A percentile compares a stretch with the other conserved stretches of the same genome.
Conservation (phyloP, 2,329 filamentous ascomycete genomes). For the Paraphaeosphaeria minitans region DNA sequence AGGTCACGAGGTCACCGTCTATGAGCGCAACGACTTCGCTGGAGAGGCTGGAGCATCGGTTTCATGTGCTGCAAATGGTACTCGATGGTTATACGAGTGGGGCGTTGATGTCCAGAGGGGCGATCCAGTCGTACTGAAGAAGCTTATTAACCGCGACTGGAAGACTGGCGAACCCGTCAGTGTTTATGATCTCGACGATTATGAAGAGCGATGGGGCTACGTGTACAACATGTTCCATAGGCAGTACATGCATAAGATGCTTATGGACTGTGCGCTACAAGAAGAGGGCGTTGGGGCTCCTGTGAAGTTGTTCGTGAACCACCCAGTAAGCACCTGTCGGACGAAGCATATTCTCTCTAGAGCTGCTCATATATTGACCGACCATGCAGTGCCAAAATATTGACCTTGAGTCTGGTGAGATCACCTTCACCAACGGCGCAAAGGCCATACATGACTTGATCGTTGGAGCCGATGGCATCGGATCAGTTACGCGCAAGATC, state of each 20-base stretch:
- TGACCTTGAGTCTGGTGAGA: constrained; percentile 53
- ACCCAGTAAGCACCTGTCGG: constrained; percentile 41
- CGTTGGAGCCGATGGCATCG: constrained; percentile 70
- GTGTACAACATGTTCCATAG: constrained; percentile 71
- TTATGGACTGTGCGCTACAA: constrained; percentile 64
- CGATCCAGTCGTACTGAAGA: constrained; percentile 67
- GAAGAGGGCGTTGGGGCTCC: constrained; percentile 50
- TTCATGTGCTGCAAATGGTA: constrained; percentile 70
- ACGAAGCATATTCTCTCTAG: neutral
- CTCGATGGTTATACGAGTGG: constrained; percentile 73
- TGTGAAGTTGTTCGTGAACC: constrained; percentile 61
- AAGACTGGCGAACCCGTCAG: constrained; percentile 69
- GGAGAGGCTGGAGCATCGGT: constrained; percentile 64
- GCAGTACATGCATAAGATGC: constrained; percentile 70
- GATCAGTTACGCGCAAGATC: constrained; percentile 65
- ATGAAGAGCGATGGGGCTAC: constrained; percentile 68
- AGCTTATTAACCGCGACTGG: constrained; percentile 73
- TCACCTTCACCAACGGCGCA: constrained; percentile 53
- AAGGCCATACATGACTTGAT: constrained; percentile 63
- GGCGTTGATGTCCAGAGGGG: constrained; percentile 67
- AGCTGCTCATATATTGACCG: neutral
- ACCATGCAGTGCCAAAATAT: constrained; percentile 55
- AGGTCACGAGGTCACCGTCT: constrained; percentile 65
- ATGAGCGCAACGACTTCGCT: constrained; percentile 68
- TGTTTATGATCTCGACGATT: constrained; percentile 68